These are phyloP conservation scores for Dryas drummondii DNA, from an alignment of 306 rosid species.

Conservation along the genomic window DNA sequence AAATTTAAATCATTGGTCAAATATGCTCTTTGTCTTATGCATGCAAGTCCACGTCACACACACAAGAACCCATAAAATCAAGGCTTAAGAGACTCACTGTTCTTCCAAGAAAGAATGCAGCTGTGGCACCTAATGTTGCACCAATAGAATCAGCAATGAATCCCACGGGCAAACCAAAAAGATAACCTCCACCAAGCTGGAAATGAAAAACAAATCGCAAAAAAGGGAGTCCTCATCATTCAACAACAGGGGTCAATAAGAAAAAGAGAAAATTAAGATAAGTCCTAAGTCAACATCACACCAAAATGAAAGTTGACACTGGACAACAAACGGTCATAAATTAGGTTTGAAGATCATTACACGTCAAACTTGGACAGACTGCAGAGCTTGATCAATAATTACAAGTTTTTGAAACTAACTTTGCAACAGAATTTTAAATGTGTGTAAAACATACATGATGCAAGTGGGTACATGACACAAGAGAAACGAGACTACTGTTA, in stretches of 20 bases:
- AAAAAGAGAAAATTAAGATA: conserved; percentile 2
- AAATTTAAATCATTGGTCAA: neutral
- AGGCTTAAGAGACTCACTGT: conserved; percentile 37
- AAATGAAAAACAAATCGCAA: conserved; percentile 2
- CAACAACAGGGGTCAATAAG: neutral
- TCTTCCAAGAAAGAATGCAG: conserved; percentile 56
- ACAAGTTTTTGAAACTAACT: neutral
- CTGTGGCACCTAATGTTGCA: conserved; percentile 60
- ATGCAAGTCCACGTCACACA: neutral
- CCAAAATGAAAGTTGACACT: neutral
- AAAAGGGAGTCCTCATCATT: neutral
- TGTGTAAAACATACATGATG: neutral
- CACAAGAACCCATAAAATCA: neutral
- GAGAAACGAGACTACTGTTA: neutral
- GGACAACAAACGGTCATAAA: neutral
- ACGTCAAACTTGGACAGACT: neutral
- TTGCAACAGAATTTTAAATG: neutral
- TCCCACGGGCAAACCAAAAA: conserved; percentile 60
- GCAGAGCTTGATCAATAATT: conserved; percentile 13
- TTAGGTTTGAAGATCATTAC: neutral
- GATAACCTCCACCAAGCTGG: conserved; percentile 69
- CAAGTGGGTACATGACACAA: neutral
- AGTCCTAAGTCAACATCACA: neutral
- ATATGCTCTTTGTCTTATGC: neutral
- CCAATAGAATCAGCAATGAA: conserved; percentile 55